A percentile compares a stretch with the other conserved stretches of the same genome.
These are phyloP conservation scores for Neonectria punicea DNA, from an alignment of 2,329 filamentous ascomycete genomes.

Conservation along the genomic window DNA sequence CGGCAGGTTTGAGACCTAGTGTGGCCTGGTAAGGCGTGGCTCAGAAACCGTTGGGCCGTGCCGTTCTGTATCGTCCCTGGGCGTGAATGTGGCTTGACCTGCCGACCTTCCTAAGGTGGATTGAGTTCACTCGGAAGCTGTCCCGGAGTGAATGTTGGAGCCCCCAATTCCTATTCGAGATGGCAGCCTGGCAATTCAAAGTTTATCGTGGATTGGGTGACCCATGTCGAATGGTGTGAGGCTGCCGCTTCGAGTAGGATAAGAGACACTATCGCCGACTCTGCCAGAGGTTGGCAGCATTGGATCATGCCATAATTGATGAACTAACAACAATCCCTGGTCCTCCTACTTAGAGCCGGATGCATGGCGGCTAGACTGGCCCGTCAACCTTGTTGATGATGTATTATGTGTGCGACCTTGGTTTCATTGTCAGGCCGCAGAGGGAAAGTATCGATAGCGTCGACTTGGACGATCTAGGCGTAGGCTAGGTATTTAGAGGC, in stretches of 20 bases:
- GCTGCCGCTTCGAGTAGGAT: slow-evolving; percentile 7
- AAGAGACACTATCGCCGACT: slow-evolving; percentile 13
- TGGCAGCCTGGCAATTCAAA: neutral
- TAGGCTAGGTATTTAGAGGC: slow-evolving; percentile 6
- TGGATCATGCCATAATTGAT: slow-evolving; percentile 6
- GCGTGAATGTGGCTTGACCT: slow-evolving; percentile 3
- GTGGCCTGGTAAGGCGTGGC: neutral
- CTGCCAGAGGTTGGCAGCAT: slow-evolving; percentile 4
- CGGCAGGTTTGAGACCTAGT: neutral
- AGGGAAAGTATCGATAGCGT: slow-evolving; percentile 4
- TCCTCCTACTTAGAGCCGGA: neutral
- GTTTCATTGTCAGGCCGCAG: slow-evolving; percentile 4
- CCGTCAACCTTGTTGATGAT: neutral
- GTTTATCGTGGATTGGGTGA: neutral
- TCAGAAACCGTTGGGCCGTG: slow-evolving; percentile 15
- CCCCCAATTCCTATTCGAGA: neutral
- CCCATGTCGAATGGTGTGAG: neutral
- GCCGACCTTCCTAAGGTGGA: neutral
- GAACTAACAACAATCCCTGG: neutral
- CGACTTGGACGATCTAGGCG: slow-evolving; percentile 16
- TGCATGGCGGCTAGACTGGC: slow-evolving; percentile 10
- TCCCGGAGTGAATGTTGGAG: neutral
- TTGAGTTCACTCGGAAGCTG: neutral
- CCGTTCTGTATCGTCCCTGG: slow-evolving; percentile 4
- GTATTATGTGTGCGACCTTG: slow-evolving; percentile 2